Base-by-base conservation (phyloP, 176 grass and related monocot genomes). In the Elymus sibiricus region DNA sequence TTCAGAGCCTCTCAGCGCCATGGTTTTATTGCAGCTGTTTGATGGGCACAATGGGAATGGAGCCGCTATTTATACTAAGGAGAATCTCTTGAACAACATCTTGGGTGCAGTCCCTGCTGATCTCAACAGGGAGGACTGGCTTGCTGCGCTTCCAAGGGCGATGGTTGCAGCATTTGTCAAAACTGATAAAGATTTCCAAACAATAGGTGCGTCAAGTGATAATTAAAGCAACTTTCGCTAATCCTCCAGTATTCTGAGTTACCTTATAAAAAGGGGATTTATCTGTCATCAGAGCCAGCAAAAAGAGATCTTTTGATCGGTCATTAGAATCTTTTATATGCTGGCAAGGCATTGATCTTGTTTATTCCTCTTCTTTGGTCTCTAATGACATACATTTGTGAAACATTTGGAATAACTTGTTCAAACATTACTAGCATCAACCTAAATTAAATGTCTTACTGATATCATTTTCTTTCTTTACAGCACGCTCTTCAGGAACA, bases 161-260 rank as follows among this genome's bases (percentile, higher is more conserved):
- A 85, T 96, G 81, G 97, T 99, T 90, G 94, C 97, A 62, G 94
- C 91, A 42, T 99, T 99, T 76, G 93, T 96, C 70, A 99, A 94
- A 91, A 99, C 97, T 0, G 94, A 99, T 81, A 95, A 96, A 80
- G 97, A 99, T 85, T 99, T 96, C 79, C 94, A 93, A 86, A 74
- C 87, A 72, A 81, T 94, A 94, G 94, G 97, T 99, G 68, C 5
- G 68, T 68, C 12, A 87, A 22, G 6, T 37, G 28, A 74, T 15
- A 35, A 44, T 32, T 74, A 17, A 53, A 79, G 9, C 77, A 73
- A 39, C 7, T n/a, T 44, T 9, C 11, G 29, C 5, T 81, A 70
- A 71, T 62, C 9, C 29, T 70, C 38, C 3, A 21, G 7, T 61
- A 21, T 35, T 60, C 21, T 26, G 24, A 25, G 3, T 49, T 82